These are phyloP conservation scores for Lachnellula cervina DNA, from an alignment of 2,329 filamentous ascomycete genomes.

Conservation along the genomic window DNA sequence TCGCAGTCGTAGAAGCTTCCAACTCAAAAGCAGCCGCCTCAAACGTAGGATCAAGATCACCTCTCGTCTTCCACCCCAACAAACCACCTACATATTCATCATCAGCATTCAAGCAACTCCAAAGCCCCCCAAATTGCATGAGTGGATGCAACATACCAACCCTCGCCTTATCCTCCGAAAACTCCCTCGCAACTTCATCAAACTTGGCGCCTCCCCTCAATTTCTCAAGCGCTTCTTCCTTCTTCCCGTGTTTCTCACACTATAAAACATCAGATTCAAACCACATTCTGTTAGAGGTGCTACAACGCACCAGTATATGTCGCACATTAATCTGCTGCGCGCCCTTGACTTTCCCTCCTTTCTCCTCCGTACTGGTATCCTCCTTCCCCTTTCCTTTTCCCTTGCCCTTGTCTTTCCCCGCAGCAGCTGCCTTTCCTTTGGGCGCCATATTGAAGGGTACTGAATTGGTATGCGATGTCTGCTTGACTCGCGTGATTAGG, in stretches of 20 bases:
- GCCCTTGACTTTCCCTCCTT: slow-evolving; percentile 47
- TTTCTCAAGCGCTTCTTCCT: slow-evolving; percentile 69
- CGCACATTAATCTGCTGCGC: slow-evolving; percentile 68
- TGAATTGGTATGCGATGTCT: not conserved
- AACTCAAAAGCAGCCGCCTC: slow-evolving; percentile 68
- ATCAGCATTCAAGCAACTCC: not conserved
- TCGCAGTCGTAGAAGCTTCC: slow-evolving; percentile 58
- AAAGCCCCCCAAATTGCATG: slow-evolving; percentile 7
- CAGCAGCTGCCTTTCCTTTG: slow-evolving; percentile 27
- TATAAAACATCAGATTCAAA: slow-evolving; percentile 29
- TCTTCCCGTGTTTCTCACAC: slow-evolving; percentile 73
- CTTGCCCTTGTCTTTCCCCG: slow-evolving; percentile 23
- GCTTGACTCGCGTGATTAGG: not conserved
- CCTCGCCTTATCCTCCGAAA: slow-evolving; percentile 72
- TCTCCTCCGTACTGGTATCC: slow-evolving; percentile 37
- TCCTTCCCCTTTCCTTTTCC: slow-evolving; percentile 33
- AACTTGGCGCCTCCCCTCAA: slow-evolving; percentile 64
- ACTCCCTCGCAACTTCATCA: slow-evolving; percentile 67
- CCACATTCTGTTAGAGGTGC: not conserved
- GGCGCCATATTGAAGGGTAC: slow-evolving; percentile 22
- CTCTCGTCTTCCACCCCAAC: slow-evolving; percentile 69
- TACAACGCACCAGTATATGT: slow-evolving; percentile 48
- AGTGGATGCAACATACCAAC: slow-evolving; percentile 42
- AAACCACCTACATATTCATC: slow-evolving; percentile 51
- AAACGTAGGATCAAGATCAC: slow-evolving; percentile 62